Conservation (phyloP, 2,329 filamentous ascomycete species). For the Fusarium sp. region DNA sequence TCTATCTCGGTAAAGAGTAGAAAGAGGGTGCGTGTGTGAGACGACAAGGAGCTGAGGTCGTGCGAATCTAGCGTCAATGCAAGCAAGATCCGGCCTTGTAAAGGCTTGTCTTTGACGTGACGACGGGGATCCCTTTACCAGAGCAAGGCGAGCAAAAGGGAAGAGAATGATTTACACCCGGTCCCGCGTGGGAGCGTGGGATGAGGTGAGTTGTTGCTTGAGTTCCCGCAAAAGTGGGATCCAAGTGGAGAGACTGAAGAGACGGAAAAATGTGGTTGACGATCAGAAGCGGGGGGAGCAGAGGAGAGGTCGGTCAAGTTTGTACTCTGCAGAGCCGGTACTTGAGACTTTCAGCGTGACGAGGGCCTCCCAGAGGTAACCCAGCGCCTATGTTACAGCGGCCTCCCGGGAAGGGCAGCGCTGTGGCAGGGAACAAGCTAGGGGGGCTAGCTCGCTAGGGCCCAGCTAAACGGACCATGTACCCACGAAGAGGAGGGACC, state of each 20-base stretch:
- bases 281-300: conserved; percentile 9
- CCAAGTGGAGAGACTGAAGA: conserved; percentile 27
- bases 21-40: not conserved
- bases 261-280: conserved; percentile 3
- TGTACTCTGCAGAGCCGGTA: conserved; percentile 7
- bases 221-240: conserved; percentile 24
- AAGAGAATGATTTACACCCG: conserved; percentile 37
- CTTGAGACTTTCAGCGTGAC: conserved; percentile 8
- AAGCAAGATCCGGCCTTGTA: conserved; percentile 19
- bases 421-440: conserved; percentile 16
- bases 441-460: conserved; percentile 25
- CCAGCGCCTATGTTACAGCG: conserved; percentile 32
- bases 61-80: conserved; percentile 20
- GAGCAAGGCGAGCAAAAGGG: conserved; percentile 9
- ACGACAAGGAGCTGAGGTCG: conserved; percentile 15
- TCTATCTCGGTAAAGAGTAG: conserved; percentile 18
- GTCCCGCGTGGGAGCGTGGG: conserved; percentile 30
- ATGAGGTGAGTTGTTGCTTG: conserved; percentile 23
- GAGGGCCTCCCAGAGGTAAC: conserved; percentile 25
- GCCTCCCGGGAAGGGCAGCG: conserved; percentile 24
- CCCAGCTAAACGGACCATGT: conserved; percentile 8
- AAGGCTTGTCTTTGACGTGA: conserved; percentile 17
- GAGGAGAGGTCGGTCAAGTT: conserved; percentile 9
- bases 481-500: conserved; percentile 13
- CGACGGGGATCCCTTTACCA: conserved; percentile 34